Base-by-base conservation (phyloP, 208 protist species). In the Porcisia deanei region DNA sequence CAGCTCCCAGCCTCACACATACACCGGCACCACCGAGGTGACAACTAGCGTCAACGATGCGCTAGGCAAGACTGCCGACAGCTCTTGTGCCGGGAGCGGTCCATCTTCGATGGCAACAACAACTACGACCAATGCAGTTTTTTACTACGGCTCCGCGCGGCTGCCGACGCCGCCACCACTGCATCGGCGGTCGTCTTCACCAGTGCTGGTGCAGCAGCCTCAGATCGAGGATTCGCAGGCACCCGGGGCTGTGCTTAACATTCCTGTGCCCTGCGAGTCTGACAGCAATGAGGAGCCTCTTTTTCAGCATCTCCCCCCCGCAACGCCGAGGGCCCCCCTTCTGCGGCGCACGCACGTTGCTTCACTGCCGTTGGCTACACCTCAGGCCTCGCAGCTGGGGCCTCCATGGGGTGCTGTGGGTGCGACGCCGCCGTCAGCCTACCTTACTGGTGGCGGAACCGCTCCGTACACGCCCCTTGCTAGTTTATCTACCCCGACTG, bases 231-330 rank as follows among this genome's bases (percentile, higher is more conserved):
- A 37, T 1, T 16, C 6, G 47, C 66, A n/a, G 66, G 8, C 9
- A 5, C 14, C 10, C 25, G 14, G 12, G 14, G 18, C 67, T 43
- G 52, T 30, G 0, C 49, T 30, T 6, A 20, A 60, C 52, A 43
- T n/a, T 43, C 53, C 67, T 60, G 52, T 16, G 16, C 43, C 57
- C 43, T 71, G 65, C 61, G 77, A 76, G 66, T 77, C 77, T 39
- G 73, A 79, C 80, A 82, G 80, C 60, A 76, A 87, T 70, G 80
- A 80, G 22, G 59, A 82, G 54, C 67, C 63, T 58, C 60, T 84
- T 43, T 73, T 82, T 37, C 78, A 77, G 34, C 64, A 69, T 6
- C 72, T 73, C 0, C 53, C 65, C 12, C 58, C 71, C 30, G 53
- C 61, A 52, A 52, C 71, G 22, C 20, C 64, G 30, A 55, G 9